Conservation (phyloP, 2,329 filamentous ascomycete genomes). For the Helotiales sp. region DNA sequence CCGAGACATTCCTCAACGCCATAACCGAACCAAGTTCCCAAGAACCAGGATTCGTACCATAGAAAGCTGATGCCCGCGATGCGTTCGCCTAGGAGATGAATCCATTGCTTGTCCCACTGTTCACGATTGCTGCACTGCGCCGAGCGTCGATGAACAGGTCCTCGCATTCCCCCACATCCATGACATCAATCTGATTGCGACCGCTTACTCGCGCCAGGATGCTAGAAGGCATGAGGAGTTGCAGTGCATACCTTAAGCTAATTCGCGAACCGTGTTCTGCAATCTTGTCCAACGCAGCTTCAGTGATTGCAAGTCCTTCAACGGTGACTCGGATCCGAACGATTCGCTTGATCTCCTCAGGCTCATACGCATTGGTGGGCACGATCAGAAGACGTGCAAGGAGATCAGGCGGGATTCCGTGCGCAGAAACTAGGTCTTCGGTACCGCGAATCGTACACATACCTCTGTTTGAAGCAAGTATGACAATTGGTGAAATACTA, state of each 20-base stretch:
- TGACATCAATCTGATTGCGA: constrained; percentile 71
- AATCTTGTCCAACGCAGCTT: constrained; percentile 84
- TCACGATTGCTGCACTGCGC: constrained; percentile 71
- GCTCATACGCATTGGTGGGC: constrained; percentile 85
- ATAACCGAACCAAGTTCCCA: constrained; percentile 17
- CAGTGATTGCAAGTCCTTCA: constrained; percentile 76
- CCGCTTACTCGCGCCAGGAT: constrained; percentile 87
- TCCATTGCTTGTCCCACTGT: constrained; percentile 59
- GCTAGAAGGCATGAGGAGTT: constrained; percentile 67
- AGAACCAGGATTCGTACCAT: constrained; percentile 11
- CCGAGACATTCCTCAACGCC: constrained; percentile 27
- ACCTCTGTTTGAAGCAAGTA: constrained; percentile 95
- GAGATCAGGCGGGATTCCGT: constrained; percentile 93
- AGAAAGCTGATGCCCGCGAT: constrained; percentile 14
- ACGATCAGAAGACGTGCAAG: constrained; percentile 93
- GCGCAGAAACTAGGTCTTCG: constrained; percentile 77
- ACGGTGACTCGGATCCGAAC: constrained; percentile 81
- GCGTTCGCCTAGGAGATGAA: constrained; percentile 45
- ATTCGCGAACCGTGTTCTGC: constrained; percentile 84
- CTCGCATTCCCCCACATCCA: constrained; percentile 79
- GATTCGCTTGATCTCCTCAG: constrained; percentile 90
- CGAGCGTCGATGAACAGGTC: constrained; percentile 82
- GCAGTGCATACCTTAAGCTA: constrained; percentile 88
- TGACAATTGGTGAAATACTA: constrained; percentile 91
- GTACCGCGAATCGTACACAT: constrained; percentile 91